Percentiles rank a stretch among this genome's conserved stretches.
These are phyloP conservation scores for Maudiozyma turicensis DNA, from an alignment of 805 yeast species.

Conservation along the genomic window DNA sequence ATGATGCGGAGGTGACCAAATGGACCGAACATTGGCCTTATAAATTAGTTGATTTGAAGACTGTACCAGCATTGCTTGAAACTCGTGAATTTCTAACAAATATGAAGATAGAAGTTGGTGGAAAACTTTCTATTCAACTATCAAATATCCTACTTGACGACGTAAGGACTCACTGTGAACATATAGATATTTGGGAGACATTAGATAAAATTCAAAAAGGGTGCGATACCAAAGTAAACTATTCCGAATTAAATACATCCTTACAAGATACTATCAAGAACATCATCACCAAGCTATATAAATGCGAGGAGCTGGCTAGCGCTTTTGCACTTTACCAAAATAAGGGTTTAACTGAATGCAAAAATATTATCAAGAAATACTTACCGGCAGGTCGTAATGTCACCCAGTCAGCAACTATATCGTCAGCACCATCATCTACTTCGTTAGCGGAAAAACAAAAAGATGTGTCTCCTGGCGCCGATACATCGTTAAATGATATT, in stretches of 20 bases:
- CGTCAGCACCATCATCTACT: conserved; percentile 1
- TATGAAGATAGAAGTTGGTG: conserved; percentile 58
- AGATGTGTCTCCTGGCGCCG: neutral
- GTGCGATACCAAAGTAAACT: conserved; percentile 24
- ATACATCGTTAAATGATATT: neutral
- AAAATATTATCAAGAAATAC: conserved; percentile 54
- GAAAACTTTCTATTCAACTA: conserved; percentile 52
- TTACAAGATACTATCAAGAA: conserved; percentile 37
- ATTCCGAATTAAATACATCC: conserved; percentile 29
- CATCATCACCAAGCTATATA: conserved; percentile 45
- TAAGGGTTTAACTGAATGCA: conserved; percentile 57
- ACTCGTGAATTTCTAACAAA: conserved; percentile 44
- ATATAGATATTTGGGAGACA: conserved; percentile 39
- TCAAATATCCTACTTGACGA: conserved; percentile 49
- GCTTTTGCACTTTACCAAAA: conserved; percentile 63
- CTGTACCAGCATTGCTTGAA: conserved; percentile 25
- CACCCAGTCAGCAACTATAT: neutral
- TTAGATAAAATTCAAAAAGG: conserved; percentile 35
- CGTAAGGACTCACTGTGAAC: conserved; percentile 46
- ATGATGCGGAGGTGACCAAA: conserved; percentile 19
- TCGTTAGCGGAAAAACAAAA: neutral
- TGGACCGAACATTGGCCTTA: conserved; percentile 36
- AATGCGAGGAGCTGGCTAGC: conserved; percentile 49
- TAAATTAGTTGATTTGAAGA: conserved; percentile 23
- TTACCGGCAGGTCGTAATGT: conserved; percentile 36